These are phyloP conservation scores for Scutellaria minor DNA, from an alignment of 257 asterid species.

Conservation along the genomic window DNA sequence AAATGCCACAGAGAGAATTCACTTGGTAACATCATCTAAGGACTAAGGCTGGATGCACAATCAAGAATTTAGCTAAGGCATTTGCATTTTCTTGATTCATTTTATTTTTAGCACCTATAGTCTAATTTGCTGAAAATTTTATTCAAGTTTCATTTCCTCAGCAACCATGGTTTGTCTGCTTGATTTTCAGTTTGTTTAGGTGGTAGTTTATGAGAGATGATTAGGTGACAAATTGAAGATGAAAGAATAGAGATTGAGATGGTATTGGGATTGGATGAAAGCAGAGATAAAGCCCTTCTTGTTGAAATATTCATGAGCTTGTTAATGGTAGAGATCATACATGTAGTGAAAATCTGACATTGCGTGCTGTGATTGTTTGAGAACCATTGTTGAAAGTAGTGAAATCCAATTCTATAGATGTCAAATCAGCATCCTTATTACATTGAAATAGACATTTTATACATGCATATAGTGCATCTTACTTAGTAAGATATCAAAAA, in stretches of 20 bases:
- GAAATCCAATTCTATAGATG: conserved; percentile 23
- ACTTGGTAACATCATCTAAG: no score
- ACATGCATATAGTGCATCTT: conserved; percentile 32
- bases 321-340: not conserved
- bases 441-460: conserved; percentile 23
- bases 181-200: no score
- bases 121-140: not conserved
- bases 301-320: no score
- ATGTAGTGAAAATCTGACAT: not conserved
- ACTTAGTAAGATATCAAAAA: conserved; percentile 32
- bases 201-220: no score
- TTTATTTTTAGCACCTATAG: not conserved
- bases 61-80: not conserved
- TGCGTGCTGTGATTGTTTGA: conserved; percentile 22
- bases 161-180: not conserved
- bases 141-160: not conserved
- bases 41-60: not conserved
- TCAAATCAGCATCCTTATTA: conserved; percentile 30
- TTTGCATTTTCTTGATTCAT: not conserved
- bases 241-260: no score
- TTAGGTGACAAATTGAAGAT: no score
- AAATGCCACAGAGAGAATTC: conserved; percentile 1
- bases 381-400: conserved; percentile 14
- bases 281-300: no score
- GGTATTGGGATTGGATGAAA: no score